phyloP scores from a whole-genome alignment of 2,329 filamentous ascomycete genomes.

The Hymenoscyphus fraxineus region DNA sequence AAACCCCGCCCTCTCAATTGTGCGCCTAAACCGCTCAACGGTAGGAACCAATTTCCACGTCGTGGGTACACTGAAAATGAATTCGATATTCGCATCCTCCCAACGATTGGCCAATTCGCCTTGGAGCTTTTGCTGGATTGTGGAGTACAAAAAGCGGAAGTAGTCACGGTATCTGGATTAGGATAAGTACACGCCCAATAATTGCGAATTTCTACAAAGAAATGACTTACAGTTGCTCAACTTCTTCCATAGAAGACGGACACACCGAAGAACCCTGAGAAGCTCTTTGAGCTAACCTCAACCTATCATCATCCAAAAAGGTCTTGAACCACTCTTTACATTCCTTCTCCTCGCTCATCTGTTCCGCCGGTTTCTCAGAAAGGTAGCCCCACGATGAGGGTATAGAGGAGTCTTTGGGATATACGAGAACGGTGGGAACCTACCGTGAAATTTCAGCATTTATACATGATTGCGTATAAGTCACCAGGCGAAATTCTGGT shows the following conservation, averaged over 20 bases:
- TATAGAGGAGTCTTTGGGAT: slow-evolving; percentile 15
- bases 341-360: slow-evolving; percentile 31
- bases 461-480: background rate
- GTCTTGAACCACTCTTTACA: slow-evolving; percentile 39
- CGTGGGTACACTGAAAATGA: slow-evolving; percentile 41
- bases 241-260: slow-evolving; percentile 22
- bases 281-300: slow-evolving; percentile 21
- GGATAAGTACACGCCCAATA: background rate
- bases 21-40: slow-evolving; percentile 35
- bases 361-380: slow-evolving; percentile 29
- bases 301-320: slow-evolving; percentile 34
- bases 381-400: slow-evolving; percentile 37
- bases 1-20: slow-evolving; percentile 34
- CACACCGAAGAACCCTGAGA: slow-evolving; percentile 30
- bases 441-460: slow-evolving; percentile 2
- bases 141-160: slow-evolving; percentile 35
- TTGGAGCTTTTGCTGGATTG: slow-evolving; percentile 32
- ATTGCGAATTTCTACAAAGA: background rate
- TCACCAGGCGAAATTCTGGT: background rate
- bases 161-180: slow-evolving; percentile 31
- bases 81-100: slow-evolving; percentile 35
- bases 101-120: slow-evolving; percentile 24
- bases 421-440: slow-evolving; percentile 23
- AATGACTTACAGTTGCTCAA: slow-evolving; percentile 13
- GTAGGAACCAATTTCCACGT: slow-evolving; percentile 39